Conservation (phyloP, 1,284 basidiomycete species). For the Sporisorium graminicola region DNA sequence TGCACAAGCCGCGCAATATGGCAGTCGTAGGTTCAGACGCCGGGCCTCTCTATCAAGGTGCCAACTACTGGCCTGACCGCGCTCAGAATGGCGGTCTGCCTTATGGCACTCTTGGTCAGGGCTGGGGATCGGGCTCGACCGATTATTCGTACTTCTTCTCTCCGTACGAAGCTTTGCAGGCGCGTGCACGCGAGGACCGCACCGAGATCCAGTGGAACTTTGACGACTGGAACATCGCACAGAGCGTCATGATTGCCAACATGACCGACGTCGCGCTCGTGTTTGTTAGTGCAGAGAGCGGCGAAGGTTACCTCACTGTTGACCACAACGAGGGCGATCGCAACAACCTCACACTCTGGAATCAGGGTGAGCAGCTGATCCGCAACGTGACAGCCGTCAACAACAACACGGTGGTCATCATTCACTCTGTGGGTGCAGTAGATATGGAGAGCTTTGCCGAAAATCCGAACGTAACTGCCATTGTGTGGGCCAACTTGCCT, state of each 20-base stretch:
- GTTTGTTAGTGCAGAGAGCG: conserved; percentile 72
- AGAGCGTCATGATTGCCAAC: conserved; percentile 55
- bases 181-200: conserved; percentile 73
- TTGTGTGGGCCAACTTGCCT: conserved; percentile 57
- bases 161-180: conserved; percentile 78
- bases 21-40: conserved; percentile 73
- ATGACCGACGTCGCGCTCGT: conserved; percentile 74
- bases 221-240: conserved; percentile 74
- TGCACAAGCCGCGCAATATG: conserved; percentile 50
- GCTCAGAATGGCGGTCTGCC: conserved; percentile 70
- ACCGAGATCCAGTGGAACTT: conserved; percentile 74
- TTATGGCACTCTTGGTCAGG: conserved; percentile 81
- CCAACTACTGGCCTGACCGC: conserved; percentile 79
- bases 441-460: conserved; percentile 58
- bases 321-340: conserved; percentile 74
- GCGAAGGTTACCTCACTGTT: conserved; percentile 71
- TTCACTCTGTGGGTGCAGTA: conserved; percentile 57
- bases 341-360: conserved; percentile 84
- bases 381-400: conserved; percentile 50
- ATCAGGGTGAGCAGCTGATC: conserved; percentile 75
- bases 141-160: conserved; percentile 73
- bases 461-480: conserved; percentile 63
- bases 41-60: conserved; percentile 77
- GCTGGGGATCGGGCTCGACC: conserved; percentile 78
- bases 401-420: conserved; percentile 64